Percentiles rank a stretch among this genome's conserved stretches.
phyloP scores from a whole-genome alignment of 495 filamentous ascomycete genomes.

The Talaromyces thailandensis region DNA sequence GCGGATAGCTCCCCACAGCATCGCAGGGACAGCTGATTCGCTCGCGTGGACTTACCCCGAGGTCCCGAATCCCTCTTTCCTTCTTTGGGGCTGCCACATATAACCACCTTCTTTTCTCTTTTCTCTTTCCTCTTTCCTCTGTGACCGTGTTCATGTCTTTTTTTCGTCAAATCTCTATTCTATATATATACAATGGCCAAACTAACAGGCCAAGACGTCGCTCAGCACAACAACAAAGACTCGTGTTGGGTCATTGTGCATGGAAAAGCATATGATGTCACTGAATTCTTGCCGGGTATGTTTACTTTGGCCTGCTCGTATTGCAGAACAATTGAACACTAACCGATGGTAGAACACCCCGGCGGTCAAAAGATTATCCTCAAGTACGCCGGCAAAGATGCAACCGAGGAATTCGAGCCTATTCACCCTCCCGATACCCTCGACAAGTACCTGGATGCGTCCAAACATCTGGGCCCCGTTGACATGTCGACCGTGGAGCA shows the following conservation, averaged over 20 bases:
- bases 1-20: not conserved
- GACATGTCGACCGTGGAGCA: constrained; percentile 78
- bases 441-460: constrained; percentile 67
- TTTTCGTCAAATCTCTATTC: not conserved
- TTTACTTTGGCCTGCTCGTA: not conserved
- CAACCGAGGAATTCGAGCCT: constrained; percentile 84
- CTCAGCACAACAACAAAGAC: constrained; percentile 75
- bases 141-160: not conserved
- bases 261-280: constrained; percentile 85
- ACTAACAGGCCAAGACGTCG: constrained; percentile 67
- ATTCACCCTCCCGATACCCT: constrained; percentile 82
- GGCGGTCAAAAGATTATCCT: constrained; percentile 76
- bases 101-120: not conserved
- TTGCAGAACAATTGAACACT: not conserved
- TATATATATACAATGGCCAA: constrained; percentile 15
- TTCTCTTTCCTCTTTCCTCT: not conserved
- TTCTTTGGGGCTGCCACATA: not conserved
- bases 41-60: not conserved
- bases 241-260: constrained; percentile 82
- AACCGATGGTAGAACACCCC: constrained; percentile 54
- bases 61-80: not conserved
- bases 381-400: constrained; percentile 78
- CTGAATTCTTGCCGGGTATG: constrained; percentile 69
- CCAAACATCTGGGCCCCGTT: constrained; percentile 84
- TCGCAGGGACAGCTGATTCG: not conserved